Evolutionary conservation across 257 asterid genomes (phyloP), one percentile per base, ranked within the genome.

Genomic region (Jasminum sambac): DNA sequence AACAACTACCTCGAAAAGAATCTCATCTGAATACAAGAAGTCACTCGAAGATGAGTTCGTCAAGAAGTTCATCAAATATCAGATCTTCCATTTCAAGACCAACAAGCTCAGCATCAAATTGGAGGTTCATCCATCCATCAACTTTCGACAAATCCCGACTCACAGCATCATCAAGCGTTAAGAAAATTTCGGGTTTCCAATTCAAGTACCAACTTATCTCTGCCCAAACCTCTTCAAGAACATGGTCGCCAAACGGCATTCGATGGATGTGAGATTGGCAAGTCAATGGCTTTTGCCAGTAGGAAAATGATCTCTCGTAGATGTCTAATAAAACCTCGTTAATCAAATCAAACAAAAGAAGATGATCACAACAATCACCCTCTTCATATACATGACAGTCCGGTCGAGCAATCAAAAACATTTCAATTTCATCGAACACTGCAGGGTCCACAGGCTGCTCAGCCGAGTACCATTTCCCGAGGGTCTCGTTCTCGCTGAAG

Each of bases 51-150:
- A 80, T 58, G 11, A 89, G 70, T 72, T 89, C 95, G 17, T 83
- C 79, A 63, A 91, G 14, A 68, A 92, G 89, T 79, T 89, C 94
- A 77, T 92, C 86, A 44, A 89, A 79, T 48, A 92, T 83, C 17
- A 81, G 58, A 26, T 84, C 92, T 67, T 89, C 96, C 59, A 92
- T 62, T 71, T 89, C 91, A 52, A 89, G 77, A 42, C 89, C 92
- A 16, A 84, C 87, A 68, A 88, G 84, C 79, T 89, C 96, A 1
- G 83, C 89, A 69, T 89, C 96, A 74, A 81, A 74, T 60, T 89
- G 98, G 11, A 89, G 77, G 75, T 79, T 88, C 96, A 92, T 86
- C 98, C 98, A 92, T 11, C 85, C 86, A 43, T 77, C 82, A 5
- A 42, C 63, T 69, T 70, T 81, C 0, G 66, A 77, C 46, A 92